Evolutionary conservation across 2,329 filamentous ascomycete species (phyloP).

Genomic region (Laburnicola sp.): DNA sequence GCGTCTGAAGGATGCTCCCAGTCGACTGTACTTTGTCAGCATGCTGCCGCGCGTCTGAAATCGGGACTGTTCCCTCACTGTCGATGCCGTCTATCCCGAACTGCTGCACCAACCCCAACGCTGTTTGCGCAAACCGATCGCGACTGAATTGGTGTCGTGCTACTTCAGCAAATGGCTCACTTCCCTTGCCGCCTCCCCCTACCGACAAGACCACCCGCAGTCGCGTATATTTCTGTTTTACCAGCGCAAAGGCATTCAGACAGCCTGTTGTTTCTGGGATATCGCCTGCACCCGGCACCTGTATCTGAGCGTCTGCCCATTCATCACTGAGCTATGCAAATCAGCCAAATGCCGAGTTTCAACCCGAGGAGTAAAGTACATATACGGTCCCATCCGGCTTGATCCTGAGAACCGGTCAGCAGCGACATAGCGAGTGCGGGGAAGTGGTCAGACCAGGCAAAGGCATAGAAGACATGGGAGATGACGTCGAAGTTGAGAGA

Average conservation of each 20-base stretch:
- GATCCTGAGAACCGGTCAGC: constrained; percentile 54
- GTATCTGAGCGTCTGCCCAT: constrained; percentile 72
- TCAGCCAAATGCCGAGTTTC: constrained; percentile 24
- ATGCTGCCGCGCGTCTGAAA: neutral
- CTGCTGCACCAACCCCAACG: constrained; percentile 67
- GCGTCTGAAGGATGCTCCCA: constrained; percentile 75
- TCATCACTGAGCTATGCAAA: constrained; percentile 70
- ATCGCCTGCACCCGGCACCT: constrained; percentile 64
- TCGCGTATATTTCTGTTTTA: constrained; percentile 71
- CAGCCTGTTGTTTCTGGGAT: constrained; percentile 52
- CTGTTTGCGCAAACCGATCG: constrained; percentile 71
- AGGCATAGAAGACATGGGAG: constrained; percentile 82
- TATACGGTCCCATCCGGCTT: constrained; percentile 72
- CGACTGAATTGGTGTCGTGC: constrained; percentile 63
- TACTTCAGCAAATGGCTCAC: constrained; percentile 68
- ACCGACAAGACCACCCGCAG: constrained; percentile 77
- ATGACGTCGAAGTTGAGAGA: constrained; percentile 75
- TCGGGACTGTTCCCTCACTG: constrained; percentile 55
- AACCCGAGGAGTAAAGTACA: constrained; percentile 58
- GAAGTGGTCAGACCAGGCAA: constrained; percentile 59
- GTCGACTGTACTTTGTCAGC: constrained; percentile 60
- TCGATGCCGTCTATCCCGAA: constrained; percentile 77
- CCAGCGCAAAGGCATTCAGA: constrained; percentile 70
- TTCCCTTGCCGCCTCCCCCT: constrained; percentile 70
- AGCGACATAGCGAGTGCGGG: constrained; percentile 11